Conservation (phyloP, 2,329 filamentous ascomycete species). For the Fonsecaea monophora region DNA sequence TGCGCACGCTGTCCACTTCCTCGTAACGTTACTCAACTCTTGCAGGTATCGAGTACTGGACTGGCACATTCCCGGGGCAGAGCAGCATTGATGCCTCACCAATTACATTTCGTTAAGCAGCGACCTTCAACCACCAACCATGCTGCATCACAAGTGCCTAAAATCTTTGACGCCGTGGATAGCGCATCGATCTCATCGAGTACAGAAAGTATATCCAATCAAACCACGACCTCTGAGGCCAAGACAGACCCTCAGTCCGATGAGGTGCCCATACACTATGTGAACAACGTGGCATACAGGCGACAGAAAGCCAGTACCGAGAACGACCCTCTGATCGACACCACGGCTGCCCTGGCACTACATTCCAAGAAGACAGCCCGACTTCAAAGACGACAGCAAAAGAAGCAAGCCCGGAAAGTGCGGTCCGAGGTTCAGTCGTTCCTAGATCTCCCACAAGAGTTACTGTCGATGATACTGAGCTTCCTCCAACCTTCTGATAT, state of each 20-base stretch:
- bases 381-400: slow-evolving; percentile 31
- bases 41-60: not conserved
- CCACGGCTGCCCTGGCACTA: slow-evolving; percentile 32
- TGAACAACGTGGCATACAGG: slow-evolving; percentile 8
- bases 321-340: slow-evolving; percentile 37
- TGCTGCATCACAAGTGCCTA: not conserved
- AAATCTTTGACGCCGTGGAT: not conserved
- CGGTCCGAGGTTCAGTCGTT: slow-evolving; percentile 33
- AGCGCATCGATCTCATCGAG: not conserved
- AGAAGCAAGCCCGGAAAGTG: slow-evolving; percentile 33
- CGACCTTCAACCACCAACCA: not conserved
- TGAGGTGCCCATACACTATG: slow-evolving; percentile 15
- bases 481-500: slow-evolving; percentile 34
- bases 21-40: not conserved
- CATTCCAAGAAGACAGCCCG: slow-evolving; percentile 38
- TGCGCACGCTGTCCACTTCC: not conserved
- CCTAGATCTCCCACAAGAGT: slow-evolving; percentile 37
- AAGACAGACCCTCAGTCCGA: not conserved
- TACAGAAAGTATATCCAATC: not conserved
- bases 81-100: not conserved
- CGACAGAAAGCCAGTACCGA: slow-evolving; percentile 14
- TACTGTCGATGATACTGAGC: slow-evolving; percentile 32
- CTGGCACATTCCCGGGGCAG: not conserved
- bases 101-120: not conserved
- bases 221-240: not conserved